Conservation (phyloP, 2,329 filamentous ascomycete species). For the Hypoxylon sp. region DNA sequence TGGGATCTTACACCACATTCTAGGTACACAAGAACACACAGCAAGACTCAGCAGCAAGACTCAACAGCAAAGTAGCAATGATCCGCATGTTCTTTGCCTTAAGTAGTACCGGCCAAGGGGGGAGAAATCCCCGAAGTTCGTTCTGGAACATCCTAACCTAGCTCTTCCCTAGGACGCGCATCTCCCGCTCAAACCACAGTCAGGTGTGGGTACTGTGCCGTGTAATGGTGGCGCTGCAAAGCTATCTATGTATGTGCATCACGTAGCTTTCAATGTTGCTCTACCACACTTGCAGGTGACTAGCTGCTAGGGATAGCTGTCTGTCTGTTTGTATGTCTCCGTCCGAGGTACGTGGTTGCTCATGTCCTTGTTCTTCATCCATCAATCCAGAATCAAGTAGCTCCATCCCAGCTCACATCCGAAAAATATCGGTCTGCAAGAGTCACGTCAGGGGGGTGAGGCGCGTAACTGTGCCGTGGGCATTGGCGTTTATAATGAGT, state of each 20-base stretch:
- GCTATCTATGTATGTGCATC: not conserved
- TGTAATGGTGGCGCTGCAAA: not conserved
- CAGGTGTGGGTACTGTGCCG: not conserved
- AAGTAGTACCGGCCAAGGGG: not conserved
- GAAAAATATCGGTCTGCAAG: not conserved
- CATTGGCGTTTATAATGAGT: not conserved
- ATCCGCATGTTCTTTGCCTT: not conserved
- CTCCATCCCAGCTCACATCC: not conserved
- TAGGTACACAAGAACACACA: conserved; percentile 1
- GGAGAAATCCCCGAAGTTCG: not conserved
- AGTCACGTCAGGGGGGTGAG: not conserved
- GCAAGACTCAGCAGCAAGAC: not conserved
- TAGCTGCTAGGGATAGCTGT: not conserved
- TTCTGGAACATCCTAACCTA: not conserved
- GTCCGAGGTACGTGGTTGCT: not conserved
- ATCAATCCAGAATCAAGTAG: not conserved
- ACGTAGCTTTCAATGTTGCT: no score
- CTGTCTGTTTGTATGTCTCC: not conserved
- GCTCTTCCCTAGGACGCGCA: not conserved
- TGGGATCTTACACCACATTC: conserved; percentile 14
- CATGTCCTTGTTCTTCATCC: not conserved
- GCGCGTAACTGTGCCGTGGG: not conserved
- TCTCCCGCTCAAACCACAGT: conserved; percentile 1
- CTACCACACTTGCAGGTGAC: not conserved
- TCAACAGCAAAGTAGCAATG: not conserved